These are phyloP conservation scores for Lactarius trivialis DNA, from an alignment of 768 basidiomycete species.

Conservation along the genomic window DNA sequence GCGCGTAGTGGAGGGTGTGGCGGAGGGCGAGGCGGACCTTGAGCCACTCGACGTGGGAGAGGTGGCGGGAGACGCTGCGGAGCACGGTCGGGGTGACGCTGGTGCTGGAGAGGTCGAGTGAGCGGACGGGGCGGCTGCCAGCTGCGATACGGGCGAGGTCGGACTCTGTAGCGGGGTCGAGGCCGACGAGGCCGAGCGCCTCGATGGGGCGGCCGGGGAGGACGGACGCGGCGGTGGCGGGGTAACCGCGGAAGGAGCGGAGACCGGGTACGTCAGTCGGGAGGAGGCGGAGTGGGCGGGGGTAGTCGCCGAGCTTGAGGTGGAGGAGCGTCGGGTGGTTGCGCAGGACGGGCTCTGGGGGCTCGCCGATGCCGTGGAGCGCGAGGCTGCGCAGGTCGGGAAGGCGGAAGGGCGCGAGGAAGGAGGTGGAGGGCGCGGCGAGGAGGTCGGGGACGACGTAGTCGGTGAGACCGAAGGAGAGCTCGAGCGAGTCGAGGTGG, in stretches of 20 bases:
- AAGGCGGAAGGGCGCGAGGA: conserved; percentile 27
- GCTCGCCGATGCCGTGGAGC: conserved; percentile 30
- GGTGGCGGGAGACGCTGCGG: conserved; percentile 46
- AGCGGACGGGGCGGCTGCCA: conserved; percentile 43
- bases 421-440: conserved; percentile 26
- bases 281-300: conserved; percentile 35
- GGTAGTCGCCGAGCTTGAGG: conserved; percentile 42
- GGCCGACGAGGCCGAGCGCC: conserved; percentile 48
- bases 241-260: conserved; percentile 51
- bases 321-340: conserved; percentile 34
- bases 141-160: conserved; percentile 46
- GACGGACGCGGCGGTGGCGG: conserved; percentile 50
- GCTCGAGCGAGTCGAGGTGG: conserved; percentile 48
- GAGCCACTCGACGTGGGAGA: conserved; percentile 45
- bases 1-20: conserved; percentile 58
- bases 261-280: conserved; percentile 43
- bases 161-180: conserved; percentile 48
- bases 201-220: conserved; percentile 58
- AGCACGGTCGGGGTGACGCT: conserved; percentile 51
- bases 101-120: conserved; percentile 55
- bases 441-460: conserved; percentile 22
- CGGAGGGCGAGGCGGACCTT: conserved; percentile 53
- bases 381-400: conserved; percentile 30
- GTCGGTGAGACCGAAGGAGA: conserved; percentile 46
- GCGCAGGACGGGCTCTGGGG: conserved; percentile 34